Base-by-base conservation (phyloP, 2,329 filamentous ascomycete genomes). In the Pyricularia pennisetigena region DNA sequence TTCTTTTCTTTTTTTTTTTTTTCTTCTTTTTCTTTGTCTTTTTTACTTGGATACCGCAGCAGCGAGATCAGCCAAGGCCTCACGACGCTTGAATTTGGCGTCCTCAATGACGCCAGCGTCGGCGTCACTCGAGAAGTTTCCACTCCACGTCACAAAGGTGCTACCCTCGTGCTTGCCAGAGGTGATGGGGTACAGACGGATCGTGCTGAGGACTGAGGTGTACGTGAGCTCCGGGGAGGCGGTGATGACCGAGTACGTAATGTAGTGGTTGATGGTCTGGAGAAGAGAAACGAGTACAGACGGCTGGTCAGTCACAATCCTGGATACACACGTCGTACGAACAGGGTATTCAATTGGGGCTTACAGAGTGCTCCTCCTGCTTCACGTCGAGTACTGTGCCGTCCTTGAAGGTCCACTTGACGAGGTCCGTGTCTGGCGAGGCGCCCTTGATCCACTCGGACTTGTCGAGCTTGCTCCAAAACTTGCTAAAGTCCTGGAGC, bases 1-100 rank as follows among this genome's bases (percentile, higher is more conserved):
- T 6, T 26, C 8, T 30, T 64, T 16, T 62, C 3, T 28, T 62
- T 23, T 16, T 23, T 62, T 23, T 12, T 62, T n/a, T n/a, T 3
- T 23, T 16, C 12, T 62, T 23, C 6, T 62, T n/a, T n/a, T 3
- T 62, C 2, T 30, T 30, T 64, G 4, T 29, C 1, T 24, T 63
- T 23, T 28, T 54, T 32, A 57, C 65, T 80, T 79, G 54, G 73
- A 72, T 4, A 80, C 83, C 35, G 78, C 82, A 73, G 83, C 82
- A 69, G 85, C 87, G 57, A 91, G 82, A 73, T 90, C 89, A 65
- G 86, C 85, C 54, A 92, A 82, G 66, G 88, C 89, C 76, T 91
- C 89, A 67, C 87, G 87, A 70, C 89, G 88, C 85, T 92, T 92
- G 84, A 88, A 92, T 81, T 89, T 90, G 74, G 88, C 89, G 75